These are phyloP conservation scores for Eimeria tenella DNA, from an alignment of 169 alveolate genomes.

Conservation along the genomic window DNA sequence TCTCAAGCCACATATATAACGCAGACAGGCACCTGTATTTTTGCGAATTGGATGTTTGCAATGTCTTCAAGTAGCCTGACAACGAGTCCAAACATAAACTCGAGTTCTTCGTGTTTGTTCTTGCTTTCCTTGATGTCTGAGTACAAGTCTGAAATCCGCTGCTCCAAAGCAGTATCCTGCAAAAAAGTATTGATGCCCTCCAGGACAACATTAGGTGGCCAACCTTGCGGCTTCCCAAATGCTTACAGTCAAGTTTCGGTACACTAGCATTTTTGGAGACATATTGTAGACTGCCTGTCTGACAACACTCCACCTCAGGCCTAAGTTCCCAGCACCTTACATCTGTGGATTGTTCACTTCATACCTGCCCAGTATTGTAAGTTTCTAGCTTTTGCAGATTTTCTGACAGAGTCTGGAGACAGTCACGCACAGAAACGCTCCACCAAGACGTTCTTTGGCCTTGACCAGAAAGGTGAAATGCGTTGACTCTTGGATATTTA, in stretches of 20 bases:
- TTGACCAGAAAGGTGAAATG: too few relatives aligned
- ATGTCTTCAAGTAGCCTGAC: slow-evolving; percentile 57
- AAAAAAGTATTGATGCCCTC: background rate
- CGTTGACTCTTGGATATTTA: too few relatives aligned
- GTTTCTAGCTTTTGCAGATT: background rate
- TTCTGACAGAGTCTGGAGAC: slow-evolving; percentile 17
- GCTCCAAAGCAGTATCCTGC: slow-evolving; percentile 51
- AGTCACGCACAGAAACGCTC: too few relatives aligned
- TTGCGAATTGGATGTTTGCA: slow-evolving; percentile 44
- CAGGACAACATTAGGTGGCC: too few relatives aligned
- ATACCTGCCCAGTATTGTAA: slow-evolving; percentile 33
- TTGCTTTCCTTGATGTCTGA: slow-evolving; percentile 40
- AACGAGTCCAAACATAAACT: slow-evolving; percentile 45
- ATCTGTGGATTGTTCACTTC: background rate
- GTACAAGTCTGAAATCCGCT: slow-evolving; percentile 10
- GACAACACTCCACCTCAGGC: too few relatives aligned
- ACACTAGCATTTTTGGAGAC: too few relatives aligned
- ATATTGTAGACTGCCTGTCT: too few relatives aligned
- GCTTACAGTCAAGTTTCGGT: too few relatives aligned
- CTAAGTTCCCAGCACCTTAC: too few relatives aligned
- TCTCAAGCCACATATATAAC: background rate
- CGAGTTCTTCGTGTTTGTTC: slow-evolving; percentile 37
- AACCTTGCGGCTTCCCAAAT: too few relatives aligned
- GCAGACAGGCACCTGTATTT: slow-evolving; percentile 13
- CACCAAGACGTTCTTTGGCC: too few relatives aligned